A percentile compares a stretch with the other conserved stretches of the same genome.
Conservation (phyloP, 768 basidiomycete genomes). For the Lentinus tigrinus region DNA sequence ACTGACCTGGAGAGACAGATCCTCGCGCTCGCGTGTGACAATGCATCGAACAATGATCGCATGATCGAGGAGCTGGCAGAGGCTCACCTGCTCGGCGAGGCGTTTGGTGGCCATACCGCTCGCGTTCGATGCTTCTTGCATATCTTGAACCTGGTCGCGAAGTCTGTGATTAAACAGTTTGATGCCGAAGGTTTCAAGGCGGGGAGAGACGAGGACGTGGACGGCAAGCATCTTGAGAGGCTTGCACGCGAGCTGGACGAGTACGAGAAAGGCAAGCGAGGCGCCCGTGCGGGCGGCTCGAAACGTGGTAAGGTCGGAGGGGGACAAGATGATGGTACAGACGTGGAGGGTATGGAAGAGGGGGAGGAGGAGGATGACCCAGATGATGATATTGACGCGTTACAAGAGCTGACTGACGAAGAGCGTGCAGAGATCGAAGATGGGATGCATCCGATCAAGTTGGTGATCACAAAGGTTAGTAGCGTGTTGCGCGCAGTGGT, state of each 20-base stretch:
- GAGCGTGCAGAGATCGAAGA: not conserved
- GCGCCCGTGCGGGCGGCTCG: too few relatives aligned
- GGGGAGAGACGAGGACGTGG: not conserved
- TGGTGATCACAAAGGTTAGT: not conserved
- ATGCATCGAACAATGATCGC: not conserved
- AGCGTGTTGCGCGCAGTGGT: not conserved
- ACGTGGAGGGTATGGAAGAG: too few relatives aligned
- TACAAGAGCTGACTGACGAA: not conserved
- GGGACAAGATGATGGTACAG: too few relatives aligned
- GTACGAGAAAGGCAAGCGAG: too few relatives aligned
- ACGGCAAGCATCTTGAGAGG: too few relatives aligned
- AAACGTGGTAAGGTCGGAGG: too few relatives aligned
- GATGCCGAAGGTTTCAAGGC: not conserved
- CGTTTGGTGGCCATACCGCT: slow-evolving; percentile 3
- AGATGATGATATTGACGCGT: not conserved
- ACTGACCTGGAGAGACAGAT: not conserved
- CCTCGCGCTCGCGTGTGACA: not conserved
- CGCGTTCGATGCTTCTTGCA: slow-evolving; percentile 19
- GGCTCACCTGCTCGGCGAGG: not conserved
- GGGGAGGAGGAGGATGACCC: not conserved
- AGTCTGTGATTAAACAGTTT: not conserved
- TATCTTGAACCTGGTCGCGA: slow-evolving; percentile 19
- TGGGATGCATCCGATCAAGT: not conserved
- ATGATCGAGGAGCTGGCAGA: not conserved
- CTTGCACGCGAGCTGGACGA: too few relatives aligned